Evolutionary conservation across 108 stramenopile species (phyloP).

Genomic region (Nitzschia sp.): DNA sequence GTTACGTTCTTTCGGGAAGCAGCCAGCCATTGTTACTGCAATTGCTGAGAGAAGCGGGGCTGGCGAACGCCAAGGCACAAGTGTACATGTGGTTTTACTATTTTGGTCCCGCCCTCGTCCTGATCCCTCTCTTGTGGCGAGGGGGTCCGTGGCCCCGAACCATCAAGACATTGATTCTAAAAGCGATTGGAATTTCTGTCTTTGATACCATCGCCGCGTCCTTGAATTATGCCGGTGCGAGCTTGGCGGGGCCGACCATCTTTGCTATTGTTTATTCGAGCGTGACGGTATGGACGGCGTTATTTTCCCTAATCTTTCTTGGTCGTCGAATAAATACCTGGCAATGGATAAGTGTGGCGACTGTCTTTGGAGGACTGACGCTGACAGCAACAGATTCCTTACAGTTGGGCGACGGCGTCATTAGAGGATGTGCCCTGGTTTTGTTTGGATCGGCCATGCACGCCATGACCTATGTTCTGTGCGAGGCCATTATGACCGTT

Average conservation of each 20-base stretch:
- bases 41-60: slow-evolving; percentile 54
- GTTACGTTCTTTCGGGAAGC: slow-evolving; percentile 69
- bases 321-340: slow-evolving; percentile 33
- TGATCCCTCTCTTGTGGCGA: slow-evolving; percentile 16
- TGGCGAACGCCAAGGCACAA: slow-evolving; percentile 61
- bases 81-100: slow-evolving; percentile 82
- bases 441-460: slow-evolving; percentile 65
- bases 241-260: slow-evolving; percentile 72
- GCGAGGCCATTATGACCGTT: slow-evolving; percentile 62
- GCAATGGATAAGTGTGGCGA: slow-evolving; percentile 61
- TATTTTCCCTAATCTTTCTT: slow-evolving; percentile 58
- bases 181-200: slow-evolving; percentile 57
- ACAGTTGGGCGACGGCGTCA: slow-evolving; percentile 43
- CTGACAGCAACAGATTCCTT: slow-evolving; percentile 47
- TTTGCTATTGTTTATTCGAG: slow-evolving; percentile 75
- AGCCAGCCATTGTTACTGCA: slow-evolving; percentile 74
- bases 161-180: slow-evolving; percentile 12
- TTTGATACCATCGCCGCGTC: slow-evolving; percentile 68
- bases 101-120: slow-evolving; percentile 50
- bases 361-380: slow-evolving; percentile 66
- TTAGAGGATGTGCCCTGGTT: slow-evolving; percentile 52
- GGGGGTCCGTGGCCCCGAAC: slow-evolving; percentile 21
- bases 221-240: slow-evolving; percentile 74
- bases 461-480: slow-evolving; percentile 65
- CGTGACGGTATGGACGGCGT: slow-evolving; percentile 80